Conservation (phyloP, 2,329 filamentous ascomycete species). For the Cladosporium sp. region DNA sequence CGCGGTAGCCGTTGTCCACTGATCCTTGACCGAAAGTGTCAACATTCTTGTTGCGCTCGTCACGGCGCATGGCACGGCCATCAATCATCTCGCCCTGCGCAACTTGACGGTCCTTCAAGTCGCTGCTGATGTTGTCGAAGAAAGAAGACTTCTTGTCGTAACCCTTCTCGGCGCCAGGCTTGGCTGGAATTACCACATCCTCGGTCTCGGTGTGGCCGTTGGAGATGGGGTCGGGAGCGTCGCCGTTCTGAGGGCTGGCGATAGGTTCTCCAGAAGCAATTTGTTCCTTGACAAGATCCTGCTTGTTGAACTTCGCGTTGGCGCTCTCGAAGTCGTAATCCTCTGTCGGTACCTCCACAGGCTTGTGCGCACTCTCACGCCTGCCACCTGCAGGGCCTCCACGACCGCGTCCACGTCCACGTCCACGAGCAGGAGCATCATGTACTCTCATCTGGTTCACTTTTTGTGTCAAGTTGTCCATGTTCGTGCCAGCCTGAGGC, state of each 20-base stretch:
- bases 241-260: slow-evolving; percentile 38
- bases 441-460: slow-evolving; percentile 70
- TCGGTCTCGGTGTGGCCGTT: slow-evolving; percentile 37
- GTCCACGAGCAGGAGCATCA: slow-evolving; percentile 38
- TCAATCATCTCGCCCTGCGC: slow-evolving; percentile 60
- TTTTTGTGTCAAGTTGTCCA: slow-evolving; percentile 73
- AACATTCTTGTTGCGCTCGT: slow-evolving; percentile 93
- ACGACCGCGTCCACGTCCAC: slow-evolving; percentile 51
- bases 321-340: slow-evolving; percentile 90
- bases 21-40: slow-evolving; percentile 98
- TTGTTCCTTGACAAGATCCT: slow-evolving; percentile 84
- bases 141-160: slow-evolving; percentile 92
- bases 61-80: slow-evolving; percentile 83
- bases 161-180: slow-evolving; percentile 46
- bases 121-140: slow-evolving; percentile 97
- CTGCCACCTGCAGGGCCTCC: slow-evolving; percentile 40
- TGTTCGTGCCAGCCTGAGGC: slow-evolving; percentile 22
- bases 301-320: slow-evolving; percentile 88
- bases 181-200: slow-evolving; percentile 46
- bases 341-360: slow-evolving; percentile 80
- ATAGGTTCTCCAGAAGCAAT: slow-evolving; percentile 73
- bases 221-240: slow-evolving; percentile 30
- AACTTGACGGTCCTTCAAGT: slow-evolving; percentile 77
- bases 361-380: slow-evolving; percentile 42
- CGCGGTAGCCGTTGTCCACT: slow-evolving; percentile 73